Percentiles rank a stretch among this genome's conserved stretches.
Conservation (phyloP, 2,329 filamentous ascomycete genomes). For the Moelleriella libera region DNA sequence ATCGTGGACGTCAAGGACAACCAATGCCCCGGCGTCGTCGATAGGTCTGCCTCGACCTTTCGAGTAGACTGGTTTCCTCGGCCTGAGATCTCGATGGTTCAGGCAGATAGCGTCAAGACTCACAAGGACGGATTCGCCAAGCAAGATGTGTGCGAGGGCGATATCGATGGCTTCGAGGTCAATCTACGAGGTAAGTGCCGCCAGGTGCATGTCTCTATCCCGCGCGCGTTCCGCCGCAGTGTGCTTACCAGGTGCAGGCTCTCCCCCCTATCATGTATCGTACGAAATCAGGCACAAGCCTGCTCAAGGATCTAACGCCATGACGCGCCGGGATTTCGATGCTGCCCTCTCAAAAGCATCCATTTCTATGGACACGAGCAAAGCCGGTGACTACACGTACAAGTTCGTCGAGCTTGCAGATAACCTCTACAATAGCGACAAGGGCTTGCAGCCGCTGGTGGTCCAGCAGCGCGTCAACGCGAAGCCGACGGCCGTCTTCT, state of each 20-base stretch:
- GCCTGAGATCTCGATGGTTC: conserved; percentile 54
- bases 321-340: conserved; percentile 40
- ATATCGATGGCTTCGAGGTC: conserved; percentile 80
- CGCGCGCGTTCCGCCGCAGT: background rate
- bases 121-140: conserved; percentile 49
- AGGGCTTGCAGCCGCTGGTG: conserved; percentile 49
- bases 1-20: conserved; percentile 64
- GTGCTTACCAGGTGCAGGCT: conserved; percentile 35
- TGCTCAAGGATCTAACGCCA: conserved; percentile 34
- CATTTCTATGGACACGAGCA: conserved; percentile 73
- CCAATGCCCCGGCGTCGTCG: conserved; percentile 70
- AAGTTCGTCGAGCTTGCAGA: conserved; percentile 73
- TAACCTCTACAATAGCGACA: conserved; percentile 67
- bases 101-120: conserved; percentile 44
- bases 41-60: conserved; percentile 59
- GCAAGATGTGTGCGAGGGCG: conserved; percentile 81
- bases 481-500: conserved; percentile 69
- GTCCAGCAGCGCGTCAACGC: conserved; percentile 76
- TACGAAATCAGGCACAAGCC: conserved; percentile 65
- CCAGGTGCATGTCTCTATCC: background rate
- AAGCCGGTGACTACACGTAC: conserved; percentile 75
- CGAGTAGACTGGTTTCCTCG: conserved; percentile 75
- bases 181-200: conserved; percentile 51
- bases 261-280: conserved; percentile 67
- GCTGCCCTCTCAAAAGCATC: conserved; percentile 63